Evolutionary conservation across 495 filamentous ascomycete genomes (phyloP).

Genomic region (Filosporella fistucella): DNA sequence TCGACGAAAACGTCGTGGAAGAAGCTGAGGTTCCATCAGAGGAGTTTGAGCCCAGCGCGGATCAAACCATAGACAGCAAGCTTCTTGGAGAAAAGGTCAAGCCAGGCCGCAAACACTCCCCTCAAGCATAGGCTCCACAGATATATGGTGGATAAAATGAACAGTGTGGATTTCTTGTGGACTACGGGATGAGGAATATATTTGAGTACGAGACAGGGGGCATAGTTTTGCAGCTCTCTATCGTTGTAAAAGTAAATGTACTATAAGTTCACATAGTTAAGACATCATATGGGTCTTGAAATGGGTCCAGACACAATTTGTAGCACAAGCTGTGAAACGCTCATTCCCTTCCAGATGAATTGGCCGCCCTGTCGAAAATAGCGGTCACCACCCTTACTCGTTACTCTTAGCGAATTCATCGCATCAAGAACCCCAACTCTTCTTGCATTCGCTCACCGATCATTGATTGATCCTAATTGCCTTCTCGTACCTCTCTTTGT

Average conservation of each 20-base stretch:
- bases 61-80: neutral
- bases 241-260: too few relatives aligned
- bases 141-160: neutral
- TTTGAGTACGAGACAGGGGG: neutral
- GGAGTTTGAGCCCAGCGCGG: neutral
- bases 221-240: too few relatives aligned
- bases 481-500: conserved; percentile 4
- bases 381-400: too few relatives aligned
- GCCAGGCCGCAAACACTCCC: conserved; percentile 10
- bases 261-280: too few relatives aligned
- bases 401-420: too few relatives aligned
- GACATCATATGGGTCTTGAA: too few relatives aligned
- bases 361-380: too few relatives aligned
- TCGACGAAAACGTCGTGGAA: conserved; percentile 14
- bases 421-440: too few relatives aligned
- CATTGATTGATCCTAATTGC: conserved; percentile 8
- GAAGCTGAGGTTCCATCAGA: conserved; percentile 9
- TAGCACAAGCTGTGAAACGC: too few relatives aligned
- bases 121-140: conserved; percentile 5
- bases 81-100: conserved; percentile 8
- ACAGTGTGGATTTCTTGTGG: too few relatives aligned
- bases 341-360: too few relatives aligned
- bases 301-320: too few relatives aligned
- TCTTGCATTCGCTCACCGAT: conserved; percentile 24
- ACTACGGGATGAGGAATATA: conserved; percentile 3